Conservation (phyloP, 2,329 filamentous ascomycete genomes). For the Penicillium italicum region DNA sequence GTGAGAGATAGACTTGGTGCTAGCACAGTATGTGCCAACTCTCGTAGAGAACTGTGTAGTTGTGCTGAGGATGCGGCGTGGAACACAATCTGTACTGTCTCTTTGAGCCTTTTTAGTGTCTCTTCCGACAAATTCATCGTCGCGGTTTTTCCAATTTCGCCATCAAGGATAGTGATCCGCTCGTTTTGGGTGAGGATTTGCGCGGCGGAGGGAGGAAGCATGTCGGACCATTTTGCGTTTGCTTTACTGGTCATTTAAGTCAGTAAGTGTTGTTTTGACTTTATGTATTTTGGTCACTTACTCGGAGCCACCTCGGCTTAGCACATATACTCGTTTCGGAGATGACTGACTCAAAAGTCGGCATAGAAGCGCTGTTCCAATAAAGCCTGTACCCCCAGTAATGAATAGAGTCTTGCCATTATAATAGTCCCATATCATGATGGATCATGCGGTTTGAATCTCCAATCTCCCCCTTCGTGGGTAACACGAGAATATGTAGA, state of each 20-base stretch:
- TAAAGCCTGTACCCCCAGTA: slow-evolving; percentile 23
- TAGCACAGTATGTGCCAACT: slow-evolving; percentile 19
- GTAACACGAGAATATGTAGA: neutral
- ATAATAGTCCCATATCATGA: slow-evolving; percentile 26
- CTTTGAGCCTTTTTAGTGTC: slow-evolving; percentile 20
- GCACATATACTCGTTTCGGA: slow-evolving; percentile 19
- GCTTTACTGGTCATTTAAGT: slow-evolving; percentile 13
- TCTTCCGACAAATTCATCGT: slow-evolving; percentile 21
- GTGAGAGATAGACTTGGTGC: slow-evolving; percentile 20
- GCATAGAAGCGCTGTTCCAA: slow-evolving; percentile 23
- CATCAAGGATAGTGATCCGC: slow-evolving; percentile 20
- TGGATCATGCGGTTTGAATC: neutral
- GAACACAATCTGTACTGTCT: slow-evolving; percentile 20
- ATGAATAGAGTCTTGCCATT: slow-evolving; percentile 21
- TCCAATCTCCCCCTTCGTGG: neutral
- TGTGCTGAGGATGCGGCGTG: slow-evolving; percentile 18
- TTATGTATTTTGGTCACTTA: neutral
- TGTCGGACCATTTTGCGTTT: slow-evolving; percentile 18
- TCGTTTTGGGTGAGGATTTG: slow-evolving; percentile 12
- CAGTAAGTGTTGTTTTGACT: neutral
- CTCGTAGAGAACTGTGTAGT: slow-evolving; percentile 18
- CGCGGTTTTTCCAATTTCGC: slow-evolving; percentile 21
- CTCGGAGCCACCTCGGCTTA: slow-evolving; percentile 21
- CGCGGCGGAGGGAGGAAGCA: slow-evolving; percentile 13
- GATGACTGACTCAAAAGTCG: slow-evolving; percentile 18